phyloP scores from a whole-genome alignment of 2,329 filamentous ascomycete genomes.

The Ascochyta lentis region DNA sequence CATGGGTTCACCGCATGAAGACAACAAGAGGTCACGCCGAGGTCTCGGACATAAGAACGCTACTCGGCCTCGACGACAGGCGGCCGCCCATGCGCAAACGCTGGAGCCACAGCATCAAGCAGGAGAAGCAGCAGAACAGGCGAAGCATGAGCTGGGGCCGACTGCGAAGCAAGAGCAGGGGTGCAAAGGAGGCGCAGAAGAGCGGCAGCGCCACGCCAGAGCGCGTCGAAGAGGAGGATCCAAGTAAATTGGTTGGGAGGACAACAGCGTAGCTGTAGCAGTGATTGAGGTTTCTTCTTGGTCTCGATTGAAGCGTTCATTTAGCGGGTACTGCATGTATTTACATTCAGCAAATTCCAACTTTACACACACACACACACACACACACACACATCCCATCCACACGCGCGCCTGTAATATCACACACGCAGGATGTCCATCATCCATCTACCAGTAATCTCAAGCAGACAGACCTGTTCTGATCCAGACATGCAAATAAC shows the following conservation, averaged over 20 bases:
- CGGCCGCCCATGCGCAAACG: constrained; percentile 40
- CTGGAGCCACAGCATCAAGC: constrained; percentile 45
- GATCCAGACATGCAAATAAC: too few species aligned
- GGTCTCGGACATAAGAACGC: constrained; percentile 68
- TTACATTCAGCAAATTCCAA: too few species aligned
- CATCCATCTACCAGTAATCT: too few species aligned
- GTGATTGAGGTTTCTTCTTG: neutral
- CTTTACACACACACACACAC: too few species aligned
- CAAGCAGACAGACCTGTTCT: too few species aligned
- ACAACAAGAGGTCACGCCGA: constrained; percentile 80
- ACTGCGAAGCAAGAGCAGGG: constrained; percentile 35
- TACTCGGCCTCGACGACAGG: constrained; percentile 59
- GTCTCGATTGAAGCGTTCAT: neutral
- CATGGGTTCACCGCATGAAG: constrained; percentile 84
- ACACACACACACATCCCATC: too few species aligned
- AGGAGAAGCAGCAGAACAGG: constrained; percentile 25
- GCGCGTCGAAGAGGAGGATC: constrained; percentile 29
- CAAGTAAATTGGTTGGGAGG: constrained; percentile 14
- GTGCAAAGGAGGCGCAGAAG: constrained; percentile 24
- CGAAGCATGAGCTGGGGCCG: constrained; percentile 41
- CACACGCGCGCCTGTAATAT: too few species aligned
- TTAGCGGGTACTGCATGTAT: neutral
- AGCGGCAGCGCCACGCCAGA: constrained; percentile 30
- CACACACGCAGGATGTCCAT: too few species aligned
- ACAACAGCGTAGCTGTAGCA: neutral